These are phyloP conservation scores for Colletotrichum tropicale DNA, from an alignment of 2,329 filamentous ascomycete genomes.

Conservation along the genomic window DNA sequence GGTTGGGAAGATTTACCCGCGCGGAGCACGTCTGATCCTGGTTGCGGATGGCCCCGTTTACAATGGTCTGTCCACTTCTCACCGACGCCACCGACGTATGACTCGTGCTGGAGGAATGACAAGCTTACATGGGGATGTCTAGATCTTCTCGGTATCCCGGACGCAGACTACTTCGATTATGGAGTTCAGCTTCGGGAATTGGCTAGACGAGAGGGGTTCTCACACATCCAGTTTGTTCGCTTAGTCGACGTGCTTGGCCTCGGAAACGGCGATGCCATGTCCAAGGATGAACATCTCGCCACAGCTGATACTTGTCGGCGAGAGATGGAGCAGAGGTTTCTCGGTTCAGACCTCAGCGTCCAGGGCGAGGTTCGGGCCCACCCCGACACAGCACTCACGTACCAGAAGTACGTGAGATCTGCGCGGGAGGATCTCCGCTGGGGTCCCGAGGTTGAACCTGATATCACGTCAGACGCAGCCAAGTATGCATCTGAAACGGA, in stretches of 20 bases:
- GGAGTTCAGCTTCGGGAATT: background rate
- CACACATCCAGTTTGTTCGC: background rate
- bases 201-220: background rate
- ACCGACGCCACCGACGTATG: background rate
- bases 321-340: background rate
- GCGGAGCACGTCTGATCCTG: background rate
- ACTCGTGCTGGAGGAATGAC: background rate
- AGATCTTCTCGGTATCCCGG: constrained; percentile 7
- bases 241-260: background rate
- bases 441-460: background rate
- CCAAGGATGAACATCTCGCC: background rate
- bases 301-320: background rate
- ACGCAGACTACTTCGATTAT: background rate
- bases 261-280: background rate
- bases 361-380: background rate
- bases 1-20: background rate
- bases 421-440: background rate
- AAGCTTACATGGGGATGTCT: background rate
- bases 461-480: background rate
- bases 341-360: background rate
- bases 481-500: background rate
- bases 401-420: background rate
- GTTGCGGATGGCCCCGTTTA: background rate
- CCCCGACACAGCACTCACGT: background rate
- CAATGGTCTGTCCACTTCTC: background rate